These are phyloP conservation scores for Allantophomopsis cytisporea DNA, from an alignment of 2,329 filamentous ascomycete species.

Conservation along the genomic window DNA sequence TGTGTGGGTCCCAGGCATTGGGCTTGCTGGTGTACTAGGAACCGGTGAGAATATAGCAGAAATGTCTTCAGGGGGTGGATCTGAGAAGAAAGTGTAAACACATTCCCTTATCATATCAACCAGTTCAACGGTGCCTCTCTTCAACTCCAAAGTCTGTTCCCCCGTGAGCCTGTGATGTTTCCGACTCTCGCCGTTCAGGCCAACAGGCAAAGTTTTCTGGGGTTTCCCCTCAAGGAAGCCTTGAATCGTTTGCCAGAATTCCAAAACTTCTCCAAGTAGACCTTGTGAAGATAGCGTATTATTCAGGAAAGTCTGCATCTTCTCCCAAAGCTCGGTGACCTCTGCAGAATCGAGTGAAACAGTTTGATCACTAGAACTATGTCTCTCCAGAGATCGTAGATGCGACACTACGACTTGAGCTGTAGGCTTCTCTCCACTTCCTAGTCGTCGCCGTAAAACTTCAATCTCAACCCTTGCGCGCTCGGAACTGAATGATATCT, in stretches of 20 bases:
- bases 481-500: constrained; percentile 68
- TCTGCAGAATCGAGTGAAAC: constrained; percentile 64
- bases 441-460: constrained; percentile 70
- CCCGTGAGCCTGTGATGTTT: constrained; percentile 68
- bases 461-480: constrained; percentile 88
- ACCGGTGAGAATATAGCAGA: constrained; percentile 76
- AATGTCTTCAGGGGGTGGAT: constrained; percentile 81
- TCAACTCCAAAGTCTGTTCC: constrained; percentile 57
- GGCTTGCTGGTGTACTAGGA: constrained; percentile 55
- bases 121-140: constrained; percentile 70
- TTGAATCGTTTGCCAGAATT: constrained; percentile 88
- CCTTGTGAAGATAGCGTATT: constrained; percentile 67
- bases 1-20: constrained; percentile 37
- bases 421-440: constrained; percentile 57
- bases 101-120: constrained; percentile 71
- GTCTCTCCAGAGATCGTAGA: constrained; percentile 59
- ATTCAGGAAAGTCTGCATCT: constrained; percentile 61
- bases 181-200: constrained; percentile 69
- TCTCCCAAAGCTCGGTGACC: constrained; percentile 86
- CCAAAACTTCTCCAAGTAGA: constrained; percentile 75
- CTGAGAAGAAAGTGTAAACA: constrained; percentile 70
- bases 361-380: constrained; percentile 44
- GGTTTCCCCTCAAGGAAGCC: constrained; percentile 81
- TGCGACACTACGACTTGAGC: constrained; percentile 59
- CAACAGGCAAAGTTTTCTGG: constrained; percentile 65